Base-by-base conservation (phyloP, 257 asterid species). In the Hygrophila difformis region DNA sequence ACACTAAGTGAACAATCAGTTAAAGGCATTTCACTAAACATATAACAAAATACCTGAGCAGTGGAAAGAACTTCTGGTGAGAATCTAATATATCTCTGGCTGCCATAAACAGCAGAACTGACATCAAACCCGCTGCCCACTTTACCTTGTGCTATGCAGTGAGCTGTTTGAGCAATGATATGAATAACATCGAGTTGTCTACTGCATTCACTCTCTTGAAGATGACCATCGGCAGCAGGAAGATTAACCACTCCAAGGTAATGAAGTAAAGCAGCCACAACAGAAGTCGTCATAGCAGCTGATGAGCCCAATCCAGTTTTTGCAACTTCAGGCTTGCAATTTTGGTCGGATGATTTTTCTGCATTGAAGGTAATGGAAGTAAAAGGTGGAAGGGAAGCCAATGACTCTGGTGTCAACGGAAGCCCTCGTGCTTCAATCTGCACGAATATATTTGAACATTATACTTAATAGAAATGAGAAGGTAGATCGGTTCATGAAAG, bases 201-300 rank as follows among this genome's bases (percentile, higher is more conserved):
- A 14, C 56, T 14, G 24, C 51, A 62, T 34, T 63, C 54, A 51
- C 70, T 38, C 60, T 31, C 75, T 9, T 50, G 64, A 39, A 35
- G 47, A 61, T 69, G 71, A 53, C 54, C 59, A 50, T 49, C 10
- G 37, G 12, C 63, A n/a, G 70, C 59, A 44, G 94, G 78, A 63
- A 85, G 84, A 47, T 65, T 65, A 72, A 83, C 96, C 39, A 86
- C 87, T 61, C 85, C 87, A 36, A 91, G 78, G 66, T 82, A 82
- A 60, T 78, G 89, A 62, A 91, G 95, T 65, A 91, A 72, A 59
- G 94, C 78, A 57, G 94, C 86, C 49, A 76, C 96, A 59, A 91
- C 99, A 8, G 96, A 94, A 62, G 96, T 86, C 59, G 96, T 91
- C 99, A 86, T 91, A 42, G 99, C 99, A 40, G 99, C 99, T 13